Base-by-base conservation (phyloP, 768 basidiomycete genomes). In the Trametes elegans region DNA sequence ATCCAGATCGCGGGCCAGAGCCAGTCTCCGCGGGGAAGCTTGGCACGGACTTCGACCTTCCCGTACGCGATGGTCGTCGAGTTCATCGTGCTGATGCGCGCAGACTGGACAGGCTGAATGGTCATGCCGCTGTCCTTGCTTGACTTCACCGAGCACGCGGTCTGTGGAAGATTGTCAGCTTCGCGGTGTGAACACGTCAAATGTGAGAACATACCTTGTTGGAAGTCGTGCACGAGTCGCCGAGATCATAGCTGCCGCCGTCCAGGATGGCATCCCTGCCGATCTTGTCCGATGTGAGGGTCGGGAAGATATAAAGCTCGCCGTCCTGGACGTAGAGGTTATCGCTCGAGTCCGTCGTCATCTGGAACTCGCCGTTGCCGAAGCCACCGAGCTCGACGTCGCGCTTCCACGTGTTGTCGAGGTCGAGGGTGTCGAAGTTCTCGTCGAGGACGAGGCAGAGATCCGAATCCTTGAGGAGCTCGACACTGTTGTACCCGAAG, bases 341-440 rank as follows among this genome's bases (percentile, higher is more conserved):
- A 45, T 69, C 63, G 9, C 55, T 34, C 6, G 62, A 62, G 16
- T 64, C 61, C 6, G 80, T 82, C 26, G 80, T 76, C 78, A 80
- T 81, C 65, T 83, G 74, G 63, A 84, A 84, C 64, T 81, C 77
- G 63, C 77, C 77, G 63, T 80, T 79, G 5, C 80, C 81, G 57
- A 74, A 83, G 0, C 84, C 84, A 41, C 79, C 77, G 39, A 84
- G 66, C 59, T 78, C 74, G 47, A 83, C 73, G 35, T 84, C 80
- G 5, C 69, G 68, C 13, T 71, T 66, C 79, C 83, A 83, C 31
- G 60, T 70, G 35, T 61, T 68, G 41, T 64, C 67, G 2, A 73
- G 63, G 64, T 82, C 74, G 57, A 83, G 67, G n/a, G 64, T 70
- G 32, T 56, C 61, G 18, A 84, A 85, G 44, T 79, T 67, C 26